Base-by-base conservation (phyloP, 306 rosid species). In the Fragaria vesca region DNA sequence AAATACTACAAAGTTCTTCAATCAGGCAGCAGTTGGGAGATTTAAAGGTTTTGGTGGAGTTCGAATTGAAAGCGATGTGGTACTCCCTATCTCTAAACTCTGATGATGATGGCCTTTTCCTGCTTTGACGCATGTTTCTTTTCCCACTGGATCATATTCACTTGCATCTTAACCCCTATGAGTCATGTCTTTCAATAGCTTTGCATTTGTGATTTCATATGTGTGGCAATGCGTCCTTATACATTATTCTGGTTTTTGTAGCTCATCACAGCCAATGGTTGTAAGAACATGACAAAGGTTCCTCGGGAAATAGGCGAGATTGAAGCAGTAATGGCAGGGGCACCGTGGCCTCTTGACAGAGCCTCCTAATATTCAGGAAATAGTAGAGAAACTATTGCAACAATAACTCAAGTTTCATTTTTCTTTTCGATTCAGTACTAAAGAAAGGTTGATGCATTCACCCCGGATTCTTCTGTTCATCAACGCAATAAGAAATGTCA, bases 281-380 rank as follows among this genome's bases (percentile, higher is more conserved):
- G 92, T 88, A 89, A 87, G 82, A 94, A 88, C 79, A 84, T 91
- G 98, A 89, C 92, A 26, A 88, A 84, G n/a, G 88, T 91, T 76
- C 98, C 97, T 2, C 87, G 96, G 40, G 78, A 89, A 78, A 80
- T 76, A 74, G 66, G 21, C 75, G 97, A 94, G 82, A 89, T 94
- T 11, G 97, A 94, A 77, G 94, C 91, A 18, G 96, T 94, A 65
- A 94, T 94, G 98, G 90, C 94, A 1, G 98, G 94, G 17, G 89
- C 84, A 65, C 89, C 90, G 8, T 94, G 98, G 98, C 91, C 96
- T 7, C 74, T 63, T 50, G 72, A 83, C 70, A 79, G 75, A 58
- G 73, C 71, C 20, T 68, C 90, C 74, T 28, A 76, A 18, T 12
- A 60, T 26, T 46, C 60, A 24, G 47, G 45, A 80, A 84, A 86